These are phyloP conservation scores for Trichophyton schoenleinii DNA, from an alignment of 2,329 filamentous ascomycete genomes.

Conservation along the genomic window DNA sequence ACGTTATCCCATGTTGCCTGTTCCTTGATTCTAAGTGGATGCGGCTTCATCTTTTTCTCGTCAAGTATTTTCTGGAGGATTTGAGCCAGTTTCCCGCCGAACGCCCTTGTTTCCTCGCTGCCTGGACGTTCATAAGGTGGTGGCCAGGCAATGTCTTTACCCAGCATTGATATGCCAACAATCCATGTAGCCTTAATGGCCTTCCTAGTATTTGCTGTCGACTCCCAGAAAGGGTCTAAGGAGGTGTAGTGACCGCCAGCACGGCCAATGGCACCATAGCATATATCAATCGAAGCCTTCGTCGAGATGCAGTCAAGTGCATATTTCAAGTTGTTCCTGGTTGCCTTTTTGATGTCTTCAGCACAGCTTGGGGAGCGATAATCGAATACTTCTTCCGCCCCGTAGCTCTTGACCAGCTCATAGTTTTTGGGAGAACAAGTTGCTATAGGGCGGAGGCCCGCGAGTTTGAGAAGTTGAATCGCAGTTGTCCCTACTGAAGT, in stretches of 20 bases:
- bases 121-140: conserved; percentile 5
- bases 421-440: conserved; percentile 26
- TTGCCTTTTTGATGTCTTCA: conserved; percentile 14
- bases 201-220: neutral
- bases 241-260: conserved; percentile 16
- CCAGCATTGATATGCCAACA: conserved; percentile 13
- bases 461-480: conserved; percentile 16
- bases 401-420: conserved; percentile 23
- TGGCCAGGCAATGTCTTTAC: conserved; percentile 10
- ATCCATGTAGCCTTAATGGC: conserved; percentile 13
- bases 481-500: conserved; percentile 34
- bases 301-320: conserved; percentile 12
- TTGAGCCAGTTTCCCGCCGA: neutral
- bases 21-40: conserved; percentile 3
- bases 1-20: neutral
- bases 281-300: conserved; percentile 12
- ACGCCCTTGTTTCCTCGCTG: conserved; percentile 6
- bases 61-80: conserved; percentile 4
- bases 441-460: conserved; percentile 23
- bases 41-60: conserved; percentile 4
- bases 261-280: conserved; percentile 16
- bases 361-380: conserved; percentile 12
- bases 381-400: conserved; percentile 25
- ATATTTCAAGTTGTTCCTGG: conserved; percentile 10
- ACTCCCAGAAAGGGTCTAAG: conserved; percentile 12